Percentiles rank a stretch among this genome's conserved stretches.
These are phyloP conservation scores for Colletotrichum eleusines DNA, from an alignment of 2,329 filamentous ascomycete genomes.

Conservation along the genomic window DNA sequence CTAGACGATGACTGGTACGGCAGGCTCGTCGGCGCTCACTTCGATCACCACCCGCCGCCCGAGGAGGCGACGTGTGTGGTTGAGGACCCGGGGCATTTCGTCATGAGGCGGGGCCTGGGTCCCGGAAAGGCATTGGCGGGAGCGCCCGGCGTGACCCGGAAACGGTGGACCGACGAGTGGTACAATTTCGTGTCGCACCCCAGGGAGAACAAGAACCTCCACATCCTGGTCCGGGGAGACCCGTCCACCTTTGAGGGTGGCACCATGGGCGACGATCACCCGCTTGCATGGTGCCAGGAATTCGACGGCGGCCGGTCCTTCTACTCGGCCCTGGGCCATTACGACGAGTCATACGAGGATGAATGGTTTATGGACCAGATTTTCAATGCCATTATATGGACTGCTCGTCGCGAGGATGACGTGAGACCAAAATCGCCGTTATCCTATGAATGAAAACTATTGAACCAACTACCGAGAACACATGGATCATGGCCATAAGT, in stretches of 20 bases:
- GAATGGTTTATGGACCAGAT: conserved; percentile 42
- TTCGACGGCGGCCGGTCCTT: conserved; percentile 55
- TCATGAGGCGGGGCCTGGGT: conserved; percentile 43
- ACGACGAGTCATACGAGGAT: conserved; percentile 54
- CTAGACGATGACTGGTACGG: conserved; percentile 52
- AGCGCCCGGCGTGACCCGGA: neutral
- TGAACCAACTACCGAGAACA: neutral
- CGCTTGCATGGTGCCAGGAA: conserved; percentile 55
- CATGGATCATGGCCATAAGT: neutral
- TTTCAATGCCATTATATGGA: conserved; percentile 36
- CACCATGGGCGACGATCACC: conserved; percentile 52
- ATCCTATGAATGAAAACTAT: neutral
- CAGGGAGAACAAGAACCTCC: conserved; percentile 45
- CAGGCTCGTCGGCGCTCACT: conserved; percentile 53
- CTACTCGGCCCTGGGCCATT: conserved; percentile 58
- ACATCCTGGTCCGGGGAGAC: conserved; percentile 53
- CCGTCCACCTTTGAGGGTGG: conserved; percentile 53
- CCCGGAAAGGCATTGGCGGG: conserved; percentile 29
- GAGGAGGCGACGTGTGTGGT: conserved; percentile 50
- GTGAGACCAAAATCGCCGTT: neutral
- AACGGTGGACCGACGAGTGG: conserved; percentile 56
- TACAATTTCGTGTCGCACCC: conserved; percentile 56
- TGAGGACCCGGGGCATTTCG: conserved; percentile 48
- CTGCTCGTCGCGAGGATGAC: conserved; percentile 23
- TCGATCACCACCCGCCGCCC: conserved; percentile 54